A percentile compares a stretch with the other conserved stretches of the same genome.
Evolutionary conservation across 2,329 filamentous ascomycete genomes (phyloP).

Genomic region (Pyrenophora tritici-repentis): DNA sequence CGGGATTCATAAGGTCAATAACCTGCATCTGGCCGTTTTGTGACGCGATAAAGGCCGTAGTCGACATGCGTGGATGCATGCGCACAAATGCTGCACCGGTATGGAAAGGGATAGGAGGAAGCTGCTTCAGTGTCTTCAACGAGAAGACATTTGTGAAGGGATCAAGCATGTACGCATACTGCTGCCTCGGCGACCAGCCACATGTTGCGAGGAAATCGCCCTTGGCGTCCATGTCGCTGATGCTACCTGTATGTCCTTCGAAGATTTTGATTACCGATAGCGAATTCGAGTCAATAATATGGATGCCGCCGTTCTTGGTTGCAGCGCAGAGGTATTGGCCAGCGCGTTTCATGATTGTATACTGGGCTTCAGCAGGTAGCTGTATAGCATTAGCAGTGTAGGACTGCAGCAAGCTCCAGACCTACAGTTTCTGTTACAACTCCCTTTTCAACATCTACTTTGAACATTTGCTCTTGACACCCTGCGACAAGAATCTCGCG

Average conservation of each 20-base stretch:
- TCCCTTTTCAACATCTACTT: conserved; percentile 66
- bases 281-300: conserved; percentile 80
- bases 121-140: conserved; percentile 83
- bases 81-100: conserved; percentile 91
- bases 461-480: conserved; percentile 83
- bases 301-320: conserved; percentile 78
- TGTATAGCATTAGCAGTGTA: conserved; percentile 41
- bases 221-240: conserved; percentile 97
- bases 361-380: conserved; percentile 74
- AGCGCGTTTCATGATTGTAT: conserved; percentile 89
- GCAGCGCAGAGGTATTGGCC: conserved; percentile 89
- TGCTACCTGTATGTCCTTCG: conserved; percentile 84
- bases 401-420: not conserved
- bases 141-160: conserved; percentile 95
- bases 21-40: conserved; percentile 93
- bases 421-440: conserved; percentile 49
- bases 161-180: conserved; percentile 81
- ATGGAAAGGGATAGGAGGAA: conserved; percentile 90
- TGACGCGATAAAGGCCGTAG: conserved; percentile 91
- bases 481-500: conserved; percentile 86
- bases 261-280: conserved; percentile 83
- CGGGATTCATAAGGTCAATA: conserved; percentile 92
- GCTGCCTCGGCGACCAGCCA: conserved; percentile 83
- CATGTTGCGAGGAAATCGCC: conserved; percentile 96
- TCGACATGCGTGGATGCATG: conserved; percentile 95